Evolutionary conservation across 805 yeast genomes (phyloP).

Genomic region (Teunomyces tritomae): DNA sequence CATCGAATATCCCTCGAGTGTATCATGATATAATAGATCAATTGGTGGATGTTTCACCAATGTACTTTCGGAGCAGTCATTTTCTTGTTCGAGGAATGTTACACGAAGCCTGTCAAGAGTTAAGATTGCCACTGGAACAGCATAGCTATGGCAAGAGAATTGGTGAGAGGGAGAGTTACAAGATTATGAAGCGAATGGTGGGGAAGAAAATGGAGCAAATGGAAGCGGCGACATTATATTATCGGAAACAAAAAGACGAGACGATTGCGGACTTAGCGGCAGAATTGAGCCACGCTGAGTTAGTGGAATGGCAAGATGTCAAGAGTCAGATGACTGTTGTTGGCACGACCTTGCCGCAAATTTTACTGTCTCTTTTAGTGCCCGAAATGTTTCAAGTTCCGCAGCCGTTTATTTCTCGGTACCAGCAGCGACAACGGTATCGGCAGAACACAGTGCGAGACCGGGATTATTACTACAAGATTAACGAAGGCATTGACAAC

Average conservation of each 20-base stretch:
- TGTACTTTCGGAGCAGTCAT: not conserved
- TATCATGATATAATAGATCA: conserved; percentile 8
- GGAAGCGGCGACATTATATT: conserved; percentile 5
- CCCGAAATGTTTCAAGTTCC: conserved; percentile 4
- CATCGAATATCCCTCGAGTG: not conserved
- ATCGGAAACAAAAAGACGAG: not conserved
- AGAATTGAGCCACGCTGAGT: conserved; percentile 2
- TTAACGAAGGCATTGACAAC: conserved; percentile 22
- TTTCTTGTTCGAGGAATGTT: conserved; percentile 9
- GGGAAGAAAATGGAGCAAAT: conserved; percentile 5
- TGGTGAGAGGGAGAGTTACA: conserved; percentile 8
- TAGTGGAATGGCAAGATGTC: conserved; percentile 1
- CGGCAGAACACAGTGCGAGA: conserved; percentile 5
- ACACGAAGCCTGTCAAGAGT: conserved; percentile 7
- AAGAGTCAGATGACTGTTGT: not conserved
- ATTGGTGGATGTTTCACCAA: conserved; percentile 2
- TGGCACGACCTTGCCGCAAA: not conserved
- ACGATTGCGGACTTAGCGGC: not conserved
- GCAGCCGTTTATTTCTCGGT: not conserved
- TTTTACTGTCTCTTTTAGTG: not conserved
- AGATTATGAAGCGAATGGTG: conserved; percentile 6
- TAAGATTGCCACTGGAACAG: conserved; percentile 8
- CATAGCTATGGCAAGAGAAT: conserved; percentile 4
- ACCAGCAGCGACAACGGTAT: conserved; percentile 5
- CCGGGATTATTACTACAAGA: conserved; percentile 15